Percentiles rank a stretch among this genome's conserved stretches.
Evolutionary conservation across 2,329 filamentous ascomycete species (phyloP).

Genomic region (Teratosphaeria viscida): DNA sequence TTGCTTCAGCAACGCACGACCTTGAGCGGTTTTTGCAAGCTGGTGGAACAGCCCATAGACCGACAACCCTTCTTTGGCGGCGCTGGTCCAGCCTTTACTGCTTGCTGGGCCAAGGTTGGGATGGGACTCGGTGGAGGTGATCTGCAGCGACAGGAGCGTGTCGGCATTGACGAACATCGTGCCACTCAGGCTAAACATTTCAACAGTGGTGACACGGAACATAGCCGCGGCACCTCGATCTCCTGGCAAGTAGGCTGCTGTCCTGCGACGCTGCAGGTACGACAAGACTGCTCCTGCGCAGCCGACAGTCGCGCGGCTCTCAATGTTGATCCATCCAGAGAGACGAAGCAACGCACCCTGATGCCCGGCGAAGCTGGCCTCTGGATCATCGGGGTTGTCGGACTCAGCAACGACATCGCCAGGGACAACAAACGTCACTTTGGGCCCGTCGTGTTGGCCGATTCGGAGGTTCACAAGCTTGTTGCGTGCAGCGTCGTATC

Average conservation of each 20-base stretch:
- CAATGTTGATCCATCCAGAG: constrained; percentile 60
- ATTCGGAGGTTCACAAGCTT: constrained; percentile 53
- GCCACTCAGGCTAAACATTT: constrained; percentile 62
- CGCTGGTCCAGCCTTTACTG: constrained; percentile 41
- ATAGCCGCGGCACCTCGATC: constrained; percentile 44
- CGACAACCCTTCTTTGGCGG: constrained; percentile 70
- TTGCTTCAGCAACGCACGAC: constrained; percentile 61
- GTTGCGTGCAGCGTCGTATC: constrained; percentile 53
- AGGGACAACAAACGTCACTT: constrained; percentile 51
- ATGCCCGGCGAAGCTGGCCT: constrained; percentile 40
- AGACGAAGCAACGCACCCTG: constrained; percentile 59
- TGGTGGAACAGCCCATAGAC: constrained; percentile 73
- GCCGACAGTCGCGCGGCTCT: constrained; percentile 63
- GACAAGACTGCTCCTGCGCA: constrained; percentile 82
- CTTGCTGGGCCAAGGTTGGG: constrained; percentile 61
- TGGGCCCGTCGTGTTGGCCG: constrained; percentile 36
- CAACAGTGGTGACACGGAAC: constrained; percentile 53
- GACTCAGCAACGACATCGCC: constrained; percentile 35
- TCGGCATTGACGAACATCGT: constrained; percentile 72
- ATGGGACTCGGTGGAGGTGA: constrained; percentile 72
- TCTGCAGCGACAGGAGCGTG: constrained; percentile 71
- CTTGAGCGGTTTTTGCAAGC: constrained; percentile 68
- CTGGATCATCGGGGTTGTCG: constrained; percentile 23
- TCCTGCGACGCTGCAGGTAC: constrained; percentile 60
- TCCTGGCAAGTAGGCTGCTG: constrained; percentile 51